phyloP scores from a whole-genome alignment of 116 monocot species.

The Thalassia testudinum region DNA sequence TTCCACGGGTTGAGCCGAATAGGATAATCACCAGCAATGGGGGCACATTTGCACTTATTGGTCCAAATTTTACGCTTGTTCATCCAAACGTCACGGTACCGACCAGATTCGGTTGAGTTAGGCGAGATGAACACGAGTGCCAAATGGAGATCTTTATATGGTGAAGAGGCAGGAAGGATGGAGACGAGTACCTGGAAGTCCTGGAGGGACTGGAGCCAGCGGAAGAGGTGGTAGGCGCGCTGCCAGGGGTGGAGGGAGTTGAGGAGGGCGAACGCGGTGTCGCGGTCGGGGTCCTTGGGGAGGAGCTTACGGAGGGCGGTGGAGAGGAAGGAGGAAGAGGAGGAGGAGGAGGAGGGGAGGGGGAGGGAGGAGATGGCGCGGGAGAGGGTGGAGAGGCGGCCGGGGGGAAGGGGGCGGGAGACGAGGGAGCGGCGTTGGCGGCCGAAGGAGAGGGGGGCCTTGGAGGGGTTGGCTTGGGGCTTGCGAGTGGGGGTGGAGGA shows the following conservation, averaged over 20 bases:
- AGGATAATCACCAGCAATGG: too few species aligned
- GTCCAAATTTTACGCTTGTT: too few species aligned
- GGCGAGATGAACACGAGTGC: too few species aligned
- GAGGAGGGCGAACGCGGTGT: slow-evolving; percentile 51
- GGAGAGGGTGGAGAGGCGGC: slow-evolving; percentile 31
- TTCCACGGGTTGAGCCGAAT: too few species aligned
- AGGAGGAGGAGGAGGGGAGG: slow-evolving; percentile 1
- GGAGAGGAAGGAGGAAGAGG: slow-evolving; percentile 16
- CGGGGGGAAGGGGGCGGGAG: slow-evolving; percentile 26
- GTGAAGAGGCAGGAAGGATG: too few species aligned
- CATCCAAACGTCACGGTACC: too few species aligned
- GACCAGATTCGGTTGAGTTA: too few species aligned
- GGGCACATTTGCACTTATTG: too few species aligned
- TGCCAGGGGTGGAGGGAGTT: slow-evolving; percentile 42
- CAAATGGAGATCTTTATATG: too few species aligned
- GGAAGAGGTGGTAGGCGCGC: slow-evolving; percentile 41
- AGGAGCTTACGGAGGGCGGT: slow-evolving; percentile 15
- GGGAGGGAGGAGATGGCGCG: slow-evolving; percentile 14
- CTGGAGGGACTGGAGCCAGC: slow-evolving; percentile 17
- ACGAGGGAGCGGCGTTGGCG: slow-evolving; percentile 23
- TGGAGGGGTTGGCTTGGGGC: slow-evolving; percentile 15
- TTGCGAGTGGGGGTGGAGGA: slow-evolving; percentile 13
- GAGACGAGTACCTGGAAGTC: too few species aligned
- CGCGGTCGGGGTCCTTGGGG: slow-evolving; percentile 14
- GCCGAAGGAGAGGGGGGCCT: slow-evolving; percentile 21